Conservation (phyloP, 2,329 filamentous ascomycete species). For the Pestalotiopsis fici region DNA sequence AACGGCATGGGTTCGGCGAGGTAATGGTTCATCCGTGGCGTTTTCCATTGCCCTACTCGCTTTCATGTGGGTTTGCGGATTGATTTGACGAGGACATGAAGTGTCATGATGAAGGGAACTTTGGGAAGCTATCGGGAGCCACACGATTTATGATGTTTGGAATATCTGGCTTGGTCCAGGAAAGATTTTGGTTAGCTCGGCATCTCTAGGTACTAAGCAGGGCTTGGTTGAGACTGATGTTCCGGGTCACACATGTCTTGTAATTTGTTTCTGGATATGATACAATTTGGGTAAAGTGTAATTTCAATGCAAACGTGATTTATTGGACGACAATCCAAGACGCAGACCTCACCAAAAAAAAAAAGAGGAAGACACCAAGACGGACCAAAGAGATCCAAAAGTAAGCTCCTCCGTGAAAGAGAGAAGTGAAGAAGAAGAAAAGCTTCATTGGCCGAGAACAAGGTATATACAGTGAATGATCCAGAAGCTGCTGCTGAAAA, state of each 20-base stretch:
- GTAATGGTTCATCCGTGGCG: constrained; percentile 35
- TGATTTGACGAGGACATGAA: neutral
- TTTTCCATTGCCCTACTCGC: constrained; percentile 11
- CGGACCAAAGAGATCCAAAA: neutral
- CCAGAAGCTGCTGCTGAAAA: neutral
- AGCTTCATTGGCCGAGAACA: neutral
- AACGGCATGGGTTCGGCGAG: constrained; percentile 32
- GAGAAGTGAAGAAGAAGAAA: neutral
- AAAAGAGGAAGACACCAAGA: neutral
- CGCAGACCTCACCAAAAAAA: neutral
- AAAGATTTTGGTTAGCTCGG: neutral
- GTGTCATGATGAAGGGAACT: too few species aligned
- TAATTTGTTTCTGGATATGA: neutral
- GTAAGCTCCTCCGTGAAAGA: neutral
- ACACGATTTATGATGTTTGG: neutral
- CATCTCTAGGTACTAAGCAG: neutral
- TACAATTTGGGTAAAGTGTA: neutral
- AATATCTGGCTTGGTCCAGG: neutral
- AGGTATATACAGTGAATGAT: neutral
- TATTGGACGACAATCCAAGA: neutral
- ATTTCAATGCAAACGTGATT: neutral
- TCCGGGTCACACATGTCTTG: neutral
- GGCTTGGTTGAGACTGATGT: neutral
- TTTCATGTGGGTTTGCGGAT: constrained; percentile 11
- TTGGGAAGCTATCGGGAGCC: neutral